Evolutionary conservation across 768 basidiomycete species (phyloP), one percentile per base, ranked within the genome.

Genomic region (Leccinum longicurvipes): DNA sequence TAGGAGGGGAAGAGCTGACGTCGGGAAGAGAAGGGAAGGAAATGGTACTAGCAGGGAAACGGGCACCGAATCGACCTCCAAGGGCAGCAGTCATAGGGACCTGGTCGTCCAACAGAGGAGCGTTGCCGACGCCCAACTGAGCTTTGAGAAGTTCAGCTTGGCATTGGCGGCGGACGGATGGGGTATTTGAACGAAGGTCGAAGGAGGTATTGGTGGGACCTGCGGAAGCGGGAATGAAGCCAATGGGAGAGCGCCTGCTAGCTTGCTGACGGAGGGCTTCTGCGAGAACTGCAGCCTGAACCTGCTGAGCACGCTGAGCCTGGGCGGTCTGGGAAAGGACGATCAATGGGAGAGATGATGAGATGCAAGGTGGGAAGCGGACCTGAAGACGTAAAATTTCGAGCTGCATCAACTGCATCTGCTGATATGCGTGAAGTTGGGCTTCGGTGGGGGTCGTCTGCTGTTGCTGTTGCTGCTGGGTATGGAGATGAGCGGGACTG

Each of bases 351-450:
- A 42, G 41, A 57, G 52, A 36, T 2, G 47, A 15, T 21, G 1
- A 45, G 21, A 24, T 3, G 9, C 6, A 23, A 23, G 36, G 41
- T 1, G 14, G 17, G 0, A 17, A 39, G 73, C 79, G 48, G 57
- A 86, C 90, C 86, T 92, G 91, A 59, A 93, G 81, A 67, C 82
- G 83, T 68, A 91, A 72, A 62, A 93, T 80, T 74, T 93, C 91
- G 54, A 93, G 76, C 67, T 93, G 91, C 74, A 92, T 81, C 78
- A 92, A 78, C 74, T 93, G 90, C 80, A 92, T 79, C 52, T 71
- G 72, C 42, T 91, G 90, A 53, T 89, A 75, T 52, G 85, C 81
- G 63, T 85, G 84, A 42, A 78, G 73, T 65, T 85, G 85, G 44
- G 76, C 73, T 45, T 83, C 65, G 29, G 73, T 68, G 45, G 74